Base-by-base conservation (phyloP, 345 rosid species). In the Syzygium aromaticum region DNA sequence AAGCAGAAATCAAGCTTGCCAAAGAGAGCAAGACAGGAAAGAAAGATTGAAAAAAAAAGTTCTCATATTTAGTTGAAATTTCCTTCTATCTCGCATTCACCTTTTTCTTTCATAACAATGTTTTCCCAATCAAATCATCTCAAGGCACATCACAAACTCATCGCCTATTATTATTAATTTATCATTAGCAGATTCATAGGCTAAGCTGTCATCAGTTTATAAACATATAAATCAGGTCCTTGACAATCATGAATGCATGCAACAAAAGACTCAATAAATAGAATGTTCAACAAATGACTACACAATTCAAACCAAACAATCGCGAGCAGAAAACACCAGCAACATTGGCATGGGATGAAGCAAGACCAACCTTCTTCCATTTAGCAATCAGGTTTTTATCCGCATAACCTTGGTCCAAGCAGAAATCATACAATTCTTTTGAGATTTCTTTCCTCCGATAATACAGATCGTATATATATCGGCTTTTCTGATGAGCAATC, bases 401-500 rank as follows among this genome's bases (percentile, higher is more conserved):
- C 0, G 93, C 98, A 73, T 93, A 92, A 15, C 96, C 95, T 84
- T 95, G 97, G 21, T 95, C 97, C 93, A 94, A 90, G 84, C 95
- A 95, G 89, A 95, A 95, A 87, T 95, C 99, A 83, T 91, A 96
- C 11, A 95, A 89, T 87, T 96, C 95, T 90, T 92, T 93, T 28
- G 98, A 95, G 61, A 96, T 95, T 87, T 94, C 96, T 43, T 92
- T 93, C 90, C 93, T 92, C 49, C 92, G 87, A 87, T 94, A 88
- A n/a, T 93, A 94, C 54, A 95, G 96, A 87, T 96, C 94, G 56
- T 91, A 96, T n/a, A 96, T 89, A 86, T 94, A 95, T 61, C 94
- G 91, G 92, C 97, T 95, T 89, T 95, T 94, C 87, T 95, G 97
- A 87, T 95, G 96, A 57, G 98, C 90, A 54, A 95, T 93, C 90